Conservation (phyloP, 768 basidiomycete genomes). For the Lentinus brumalis region DNA sequence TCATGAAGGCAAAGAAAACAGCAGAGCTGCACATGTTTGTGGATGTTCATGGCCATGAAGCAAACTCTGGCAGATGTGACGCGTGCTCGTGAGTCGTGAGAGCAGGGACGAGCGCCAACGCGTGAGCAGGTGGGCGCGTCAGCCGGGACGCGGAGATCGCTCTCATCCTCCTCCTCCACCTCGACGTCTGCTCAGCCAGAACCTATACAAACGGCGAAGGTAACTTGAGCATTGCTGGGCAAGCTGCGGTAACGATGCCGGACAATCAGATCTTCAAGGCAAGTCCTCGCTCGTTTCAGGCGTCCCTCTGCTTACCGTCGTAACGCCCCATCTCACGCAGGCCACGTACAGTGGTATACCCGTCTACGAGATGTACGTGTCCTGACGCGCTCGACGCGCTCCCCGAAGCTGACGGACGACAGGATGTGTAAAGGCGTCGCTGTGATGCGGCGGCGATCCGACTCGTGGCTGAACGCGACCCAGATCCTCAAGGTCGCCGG, state of each 20-base stretch:
- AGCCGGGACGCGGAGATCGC: neutral
- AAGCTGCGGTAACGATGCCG: conserved; percentile 51
- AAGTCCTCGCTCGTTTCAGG: neutral
- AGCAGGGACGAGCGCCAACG: conserved; percentile 1
- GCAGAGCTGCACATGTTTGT: neutral
- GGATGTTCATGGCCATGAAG: neutral
- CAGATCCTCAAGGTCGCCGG: conserved; percentile 99
- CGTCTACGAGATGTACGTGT: conserved; percentile 85
- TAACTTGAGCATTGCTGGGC: neutral
- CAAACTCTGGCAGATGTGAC: neutral
- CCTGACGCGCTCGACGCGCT: conserved; percentile 22
- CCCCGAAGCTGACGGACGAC: conserved; percentile 24
- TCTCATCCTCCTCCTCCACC: neutral
- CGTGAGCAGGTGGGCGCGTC: conserved; percentile 4
- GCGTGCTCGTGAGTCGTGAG: conserved; percentile 4
- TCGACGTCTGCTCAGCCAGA: neutral
- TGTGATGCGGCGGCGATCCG: conserved; percentile 94
- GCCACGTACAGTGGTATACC: conserved; percentile 93
- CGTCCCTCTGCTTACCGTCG: conserved; percentile 19
- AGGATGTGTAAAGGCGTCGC: conserved; percentile 97
- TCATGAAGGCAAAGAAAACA: neutral
- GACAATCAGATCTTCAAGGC: conserved; percentile 91
- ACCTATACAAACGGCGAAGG: neutral
- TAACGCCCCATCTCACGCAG: conserved; percentile 39
- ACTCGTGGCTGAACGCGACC: conserved; percentile 98